Percentiles rank a stretch among this genome's conserved stretches.
phyloP scores from a whole-genome alignment of 768 basidiomycete genomes.

The Lyophyllum atratum region DNA sequence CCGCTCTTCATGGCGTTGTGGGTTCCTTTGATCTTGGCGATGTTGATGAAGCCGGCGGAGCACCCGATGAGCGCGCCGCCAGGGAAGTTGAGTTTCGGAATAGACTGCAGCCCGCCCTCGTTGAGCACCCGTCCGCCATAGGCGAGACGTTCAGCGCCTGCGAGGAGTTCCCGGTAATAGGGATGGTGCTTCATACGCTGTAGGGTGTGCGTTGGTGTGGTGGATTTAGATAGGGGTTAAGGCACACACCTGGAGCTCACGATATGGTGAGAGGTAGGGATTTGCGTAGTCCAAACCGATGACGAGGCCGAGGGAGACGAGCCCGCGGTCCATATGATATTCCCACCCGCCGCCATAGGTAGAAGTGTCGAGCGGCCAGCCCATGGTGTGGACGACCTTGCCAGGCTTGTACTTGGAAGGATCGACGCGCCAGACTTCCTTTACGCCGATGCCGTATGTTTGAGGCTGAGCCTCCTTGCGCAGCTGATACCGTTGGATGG shows the following conservation, averaged over 20 bases:
- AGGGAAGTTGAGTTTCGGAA: conserved; percentile 85
- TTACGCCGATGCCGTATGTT: conserved; percentile 94
- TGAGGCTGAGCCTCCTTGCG: conserved; percentile 76
- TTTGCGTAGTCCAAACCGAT: conserved; percentile 94
- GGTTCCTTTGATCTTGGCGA: conserved; percentile 97
- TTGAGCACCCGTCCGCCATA: conserved; percentile 91
- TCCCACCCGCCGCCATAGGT: conserved; percentile 94
- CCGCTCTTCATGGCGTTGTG: conserved; percentile 99
- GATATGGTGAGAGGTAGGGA: conserved; percentile 89
- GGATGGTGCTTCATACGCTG: conserved; percentile 94
- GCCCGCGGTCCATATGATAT: conserved; percentile 93
- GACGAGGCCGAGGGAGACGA: conserved; percentile 90
- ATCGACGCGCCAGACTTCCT: conserved; percentile 95
- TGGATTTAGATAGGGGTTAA: neutral
- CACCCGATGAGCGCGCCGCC: conserved; percentile 95
- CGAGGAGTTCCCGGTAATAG: conserved; percentile 80
- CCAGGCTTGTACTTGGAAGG: conserved; percentile 65
- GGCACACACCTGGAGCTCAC: conserved; percentile 80
- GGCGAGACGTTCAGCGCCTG: conserved; percentile 72
- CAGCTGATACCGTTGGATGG: conserved; percentile 73
- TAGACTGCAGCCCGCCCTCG: conserved; percentile 91
- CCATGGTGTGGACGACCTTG: conserved; percentile 89
- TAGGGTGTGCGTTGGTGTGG: conserved; percentile 7
- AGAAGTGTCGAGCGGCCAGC: conserved; percentile 83
- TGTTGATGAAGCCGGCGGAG: conserved; percentile 93